Evolutionary conservation across 2,329 filamentous ascomycete genomes (phyloP).

Genomic region (Exophiala bonariae): DNA sequence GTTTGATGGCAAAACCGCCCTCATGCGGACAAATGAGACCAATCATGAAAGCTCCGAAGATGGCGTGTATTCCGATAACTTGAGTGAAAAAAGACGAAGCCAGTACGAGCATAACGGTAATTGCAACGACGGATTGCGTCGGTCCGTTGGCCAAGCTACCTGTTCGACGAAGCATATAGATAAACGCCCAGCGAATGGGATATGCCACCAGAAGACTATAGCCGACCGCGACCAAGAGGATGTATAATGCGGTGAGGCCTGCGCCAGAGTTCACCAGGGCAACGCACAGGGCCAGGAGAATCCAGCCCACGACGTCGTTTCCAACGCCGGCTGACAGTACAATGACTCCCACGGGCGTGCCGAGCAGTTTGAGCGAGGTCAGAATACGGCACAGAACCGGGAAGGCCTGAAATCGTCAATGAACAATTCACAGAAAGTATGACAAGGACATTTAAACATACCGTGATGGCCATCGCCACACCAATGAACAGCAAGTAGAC

Average conservation of each 20-base stretch:
- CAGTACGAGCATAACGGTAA: conserved; percentile 78
- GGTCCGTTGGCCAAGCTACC: conserved; percentile 85
- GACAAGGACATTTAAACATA: conserved; percentile 33
- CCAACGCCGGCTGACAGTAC: conserved; percentile 87
- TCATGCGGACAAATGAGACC: conserved; percentile 76
- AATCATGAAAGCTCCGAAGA: conserved; percentile 89
- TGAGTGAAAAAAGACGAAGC: conserved; percentile 82
- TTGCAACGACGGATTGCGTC: conserved; percentile 76
- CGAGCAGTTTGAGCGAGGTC: conserved; percentile 82
- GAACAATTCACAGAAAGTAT: not conserved
- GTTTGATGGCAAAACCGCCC: conserved; percentile 73
- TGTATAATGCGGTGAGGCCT: conserved; percentile 80
- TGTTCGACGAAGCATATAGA: conserved; percentile 71
- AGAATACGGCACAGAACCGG: conserved; percentile 92
- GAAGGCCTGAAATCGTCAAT: conserved; percentile 55
- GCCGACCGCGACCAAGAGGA: conserved; percentile 72
- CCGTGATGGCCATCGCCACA: conserved; percentile 90
- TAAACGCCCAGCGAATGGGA: conserved; percentile 70
- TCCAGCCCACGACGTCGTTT: conserved; percentile 90
- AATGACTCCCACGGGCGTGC: conserved; percentile 81
- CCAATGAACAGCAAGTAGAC: conserved; percentile 79
- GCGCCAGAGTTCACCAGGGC: conserved; percentile 85
- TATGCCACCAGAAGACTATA: conserved; percentile 76
- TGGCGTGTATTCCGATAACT: conserved; percentile 89
- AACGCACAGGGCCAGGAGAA: conserved; percentile 88